phyloP scores from a whole-genome alignment of 2,329 filamentous ascomycete species.

The Talaromyces rugulosus region DNA sequence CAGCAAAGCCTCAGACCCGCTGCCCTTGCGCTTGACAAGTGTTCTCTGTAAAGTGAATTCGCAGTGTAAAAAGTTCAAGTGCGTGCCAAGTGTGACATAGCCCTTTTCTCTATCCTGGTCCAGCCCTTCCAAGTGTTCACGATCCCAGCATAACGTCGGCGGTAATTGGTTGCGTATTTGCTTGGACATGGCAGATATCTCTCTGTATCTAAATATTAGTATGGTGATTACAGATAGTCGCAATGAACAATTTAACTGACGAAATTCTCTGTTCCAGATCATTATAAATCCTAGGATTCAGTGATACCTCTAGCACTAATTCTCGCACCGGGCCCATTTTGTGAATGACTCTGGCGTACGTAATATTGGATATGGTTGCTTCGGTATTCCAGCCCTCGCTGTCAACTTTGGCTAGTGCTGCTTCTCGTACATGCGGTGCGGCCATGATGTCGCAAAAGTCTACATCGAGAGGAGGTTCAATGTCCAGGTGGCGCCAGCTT shows the following conservation, averaged over 20 bases:
- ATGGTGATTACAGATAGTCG: neutral
- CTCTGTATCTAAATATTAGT: neutral
- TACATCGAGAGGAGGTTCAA: conserved; percentile 23
- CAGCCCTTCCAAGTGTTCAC: neutral
- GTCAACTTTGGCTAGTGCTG: conserved; percentile 13
- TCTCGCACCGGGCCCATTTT: conserved; percentile 16
- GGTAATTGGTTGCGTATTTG: conserved; percentile 5
- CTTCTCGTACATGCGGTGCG: conserved; percentile 7
- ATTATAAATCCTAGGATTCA: conserved; percentile 13
- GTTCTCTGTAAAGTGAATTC: conserved; percentile 22
- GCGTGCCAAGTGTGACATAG: conserved; percentile 12
- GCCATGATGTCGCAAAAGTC: conserved; percentile 21
- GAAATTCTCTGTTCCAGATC: conserved; percentile 5
- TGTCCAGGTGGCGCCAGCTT: conserved; percentile 24
- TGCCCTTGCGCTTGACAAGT: conserved; percentile 17
- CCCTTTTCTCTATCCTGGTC: conserved; percentile 10
- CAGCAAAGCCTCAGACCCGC: conserved; percentile 17
- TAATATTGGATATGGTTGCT: conserved; percentile 12
- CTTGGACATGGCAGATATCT: conserved; percentile 1
- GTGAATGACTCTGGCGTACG: neutral
- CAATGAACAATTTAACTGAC: neutral
- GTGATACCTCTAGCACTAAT: conserved; percentile 9
- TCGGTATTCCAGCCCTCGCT: conserved; percentile 18
- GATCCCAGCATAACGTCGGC: neutral
- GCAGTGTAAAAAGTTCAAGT: conserved; percentile 22